These are phyloP conservation scores for Erucastrum elatum DNA, from an alignment of 345 rosid genomes.

Conservation along the genomic window DNA sequence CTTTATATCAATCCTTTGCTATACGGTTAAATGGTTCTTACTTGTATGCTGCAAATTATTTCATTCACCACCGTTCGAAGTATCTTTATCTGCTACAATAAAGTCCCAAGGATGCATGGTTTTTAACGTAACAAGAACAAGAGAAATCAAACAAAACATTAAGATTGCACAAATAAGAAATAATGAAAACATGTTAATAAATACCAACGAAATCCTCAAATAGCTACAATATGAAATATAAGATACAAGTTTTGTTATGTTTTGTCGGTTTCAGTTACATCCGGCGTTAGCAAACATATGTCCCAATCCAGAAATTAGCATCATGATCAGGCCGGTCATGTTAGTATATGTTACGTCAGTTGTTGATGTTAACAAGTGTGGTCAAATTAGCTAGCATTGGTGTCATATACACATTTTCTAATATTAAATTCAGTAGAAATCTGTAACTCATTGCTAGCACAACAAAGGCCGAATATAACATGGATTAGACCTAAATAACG, in stretches of 20 bases:
- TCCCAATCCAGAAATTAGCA: neutral
- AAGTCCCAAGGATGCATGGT: neutral
- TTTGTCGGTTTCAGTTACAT: neutral
- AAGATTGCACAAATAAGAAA: no score
- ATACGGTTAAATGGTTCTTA: slow-evolving; percentile 14
- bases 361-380: neutral
- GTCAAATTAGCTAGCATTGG: neutral
- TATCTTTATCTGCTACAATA: neutral
- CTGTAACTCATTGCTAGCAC: neutral
- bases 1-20: slow-evolving; percentile 12
- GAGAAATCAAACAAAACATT: neutral
- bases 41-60: slow-evolving; percentile 8
- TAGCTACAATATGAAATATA: no score
- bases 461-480: neutral
- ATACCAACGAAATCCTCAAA: no score
- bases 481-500: neutral
- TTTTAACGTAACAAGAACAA: neutral
- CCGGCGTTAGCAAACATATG: neutral
- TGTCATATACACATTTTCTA: neutral
- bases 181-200: no score
- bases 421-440: neutral
- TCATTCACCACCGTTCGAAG: neutral
- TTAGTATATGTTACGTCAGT: neutral
- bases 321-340: neutral
- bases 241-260: neutral